A percentile compares a stretch with the other conserved stretches of the same genome.
Evolutionary conservation across 2,329 filamentous ascomycete genomes (phyloP).

Genomic region (Alternaria arborescens): DNA sequence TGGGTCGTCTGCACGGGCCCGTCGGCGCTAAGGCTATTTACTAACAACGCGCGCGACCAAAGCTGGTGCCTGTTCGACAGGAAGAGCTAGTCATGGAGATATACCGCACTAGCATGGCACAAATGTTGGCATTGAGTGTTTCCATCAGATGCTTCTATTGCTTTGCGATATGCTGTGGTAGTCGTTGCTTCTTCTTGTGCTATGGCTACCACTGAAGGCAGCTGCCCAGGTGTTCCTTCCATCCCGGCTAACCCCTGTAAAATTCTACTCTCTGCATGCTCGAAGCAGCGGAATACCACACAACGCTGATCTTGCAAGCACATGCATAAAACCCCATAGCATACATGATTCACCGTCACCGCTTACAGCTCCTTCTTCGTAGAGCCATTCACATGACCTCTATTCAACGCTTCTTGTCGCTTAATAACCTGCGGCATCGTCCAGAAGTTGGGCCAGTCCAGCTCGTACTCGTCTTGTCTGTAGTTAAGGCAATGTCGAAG

Average conservation of each 20-base stretch:
- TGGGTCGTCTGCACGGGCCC: conserved; percentile 35
- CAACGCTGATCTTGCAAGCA: conserved; percentile 1
- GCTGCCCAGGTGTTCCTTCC: not conserved
- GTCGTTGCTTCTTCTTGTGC: not conserved
- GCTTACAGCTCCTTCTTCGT: conserved; percentile 45
- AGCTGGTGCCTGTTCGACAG: conserved; percentile 1
- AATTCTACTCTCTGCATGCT: not conserved
- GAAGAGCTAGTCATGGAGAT: not conserved
- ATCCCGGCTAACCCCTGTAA: not conserved
- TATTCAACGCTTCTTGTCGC: conserved; percentile 14
- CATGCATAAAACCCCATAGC: conserved; percentile 3
- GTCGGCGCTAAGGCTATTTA: conserved; percentile 30
- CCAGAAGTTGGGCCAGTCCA: conserved; percentile 72
- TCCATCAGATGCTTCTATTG: not conserved
- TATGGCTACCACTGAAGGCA: not conserved
- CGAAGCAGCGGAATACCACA: not conserved
- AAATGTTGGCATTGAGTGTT: not conserved
- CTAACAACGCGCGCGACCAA: conserved; percentile 28
- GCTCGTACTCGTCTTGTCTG: conserved; percentile 73
- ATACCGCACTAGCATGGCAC: not conserved
- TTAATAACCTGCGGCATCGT: conserved; percentile 63
- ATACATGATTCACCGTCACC: not conserved
- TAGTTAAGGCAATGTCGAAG: conserved; percentile 78
- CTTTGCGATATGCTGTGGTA: not conserved
- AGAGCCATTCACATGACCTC: conserved; percentile 29